Evolutionary conservation across 306 rosid species (phyloP).

Genomic region (Leucaena leucocephala): DNA sequence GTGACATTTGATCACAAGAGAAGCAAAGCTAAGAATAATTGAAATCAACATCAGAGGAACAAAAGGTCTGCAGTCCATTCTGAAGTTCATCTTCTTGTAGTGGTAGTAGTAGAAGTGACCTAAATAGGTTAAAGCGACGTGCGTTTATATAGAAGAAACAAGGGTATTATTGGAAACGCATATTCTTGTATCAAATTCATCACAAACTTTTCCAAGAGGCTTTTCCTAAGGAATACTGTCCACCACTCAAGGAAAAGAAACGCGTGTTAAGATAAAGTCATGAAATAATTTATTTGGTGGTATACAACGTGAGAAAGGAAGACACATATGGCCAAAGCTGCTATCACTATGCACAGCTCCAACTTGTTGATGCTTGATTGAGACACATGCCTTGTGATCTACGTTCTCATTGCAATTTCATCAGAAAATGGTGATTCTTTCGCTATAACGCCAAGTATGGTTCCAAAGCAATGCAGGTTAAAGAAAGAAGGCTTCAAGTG

Average conservation of each 20-base stretch:
- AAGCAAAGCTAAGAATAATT: slow-evolving; percentile 23
- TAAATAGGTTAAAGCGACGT: neutral
- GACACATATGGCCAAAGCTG: neutral
- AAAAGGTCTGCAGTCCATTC: slow-evolving; percentile 27
- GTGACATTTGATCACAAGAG: slow-evolving; percentile 11
- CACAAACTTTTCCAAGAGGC: neutral
- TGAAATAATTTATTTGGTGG: too few relatives aligned
- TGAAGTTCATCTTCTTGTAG: neutral
- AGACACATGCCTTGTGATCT: neutral
- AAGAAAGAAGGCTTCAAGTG: neutral
- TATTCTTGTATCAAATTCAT: neutral
- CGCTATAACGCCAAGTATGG: neutral
- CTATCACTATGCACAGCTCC: neutral
- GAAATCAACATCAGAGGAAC: slow-evolving; percentile 15
- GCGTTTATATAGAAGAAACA: slow-evolving; percentile 17
- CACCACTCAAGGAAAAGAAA: slow-evolving; percentile 23
- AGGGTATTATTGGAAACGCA: neutral
- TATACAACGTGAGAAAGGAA: too few relatives aligned
- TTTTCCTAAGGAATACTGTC: neutral
- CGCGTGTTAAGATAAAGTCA: neutral
- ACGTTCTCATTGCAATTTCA: neutral
- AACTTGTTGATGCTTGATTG: neutral
- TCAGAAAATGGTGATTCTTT: neutral
- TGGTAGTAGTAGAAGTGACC: neutral
- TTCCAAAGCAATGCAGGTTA: neutral